A percentile compares a stretch with the other conserved stretches of the same genome.
These are phyloP conservation scores for Eucalyptus lansdowneana DNA, from an alignment of 345 rosid species.

Conservation along the genomic window DNA sequence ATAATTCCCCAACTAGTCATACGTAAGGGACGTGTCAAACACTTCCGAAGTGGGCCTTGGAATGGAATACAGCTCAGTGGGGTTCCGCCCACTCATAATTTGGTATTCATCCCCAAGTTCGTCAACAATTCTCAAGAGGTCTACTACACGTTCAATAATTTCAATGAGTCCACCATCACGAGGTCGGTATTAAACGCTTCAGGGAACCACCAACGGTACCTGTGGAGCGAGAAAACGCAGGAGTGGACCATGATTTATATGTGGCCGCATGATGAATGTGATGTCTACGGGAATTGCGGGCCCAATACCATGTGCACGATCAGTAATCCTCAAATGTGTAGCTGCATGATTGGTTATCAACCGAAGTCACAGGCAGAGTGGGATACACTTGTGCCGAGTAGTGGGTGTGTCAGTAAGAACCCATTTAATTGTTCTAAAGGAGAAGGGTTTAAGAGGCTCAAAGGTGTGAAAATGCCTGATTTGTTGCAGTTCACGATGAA, in stretches of 20 bases:
- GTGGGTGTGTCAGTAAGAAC: constrained; percentile 5
- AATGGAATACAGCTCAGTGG: background rate
- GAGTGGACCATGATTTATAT: background rate
- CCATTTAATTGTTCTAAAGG: background rate
- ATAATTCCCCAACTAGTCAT: too few relatives aligned
- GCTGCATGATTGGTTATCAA: constrained; percentile 8
- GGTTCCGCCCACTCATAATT: background rate
- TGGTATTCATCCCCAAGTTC: background rate
- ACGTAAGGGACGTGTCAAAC: background rate
- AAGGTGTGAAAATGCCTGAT: constrained; percentile 4
- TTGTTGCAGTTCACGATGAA: background rate
- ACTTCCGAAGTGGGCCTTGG: background rate
- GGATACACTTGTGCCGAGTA: background rate
- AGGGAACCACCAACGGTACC: background rate
- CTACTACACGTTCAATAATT: background rate
- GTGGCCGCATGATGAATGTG: background rate
- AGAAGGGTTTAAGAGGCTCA: background rate
- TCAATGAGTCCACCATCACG: background rate
- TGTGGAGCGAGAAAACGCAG: background rate
- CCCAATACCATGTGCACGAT: background rate
- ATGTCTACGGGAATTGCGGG: background rate
- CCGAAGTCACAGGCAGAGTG: background rate
- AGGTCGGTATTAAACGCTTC: background rate
- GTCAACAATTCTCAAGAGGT: background rate
- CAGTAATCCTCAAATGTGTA: background rate